These are phyloP conservation scores for Nannizzia gypsea DNA, from an alignment of 2,329 filamentous ascomycete species.

Conservation along the genomic window DNA sequence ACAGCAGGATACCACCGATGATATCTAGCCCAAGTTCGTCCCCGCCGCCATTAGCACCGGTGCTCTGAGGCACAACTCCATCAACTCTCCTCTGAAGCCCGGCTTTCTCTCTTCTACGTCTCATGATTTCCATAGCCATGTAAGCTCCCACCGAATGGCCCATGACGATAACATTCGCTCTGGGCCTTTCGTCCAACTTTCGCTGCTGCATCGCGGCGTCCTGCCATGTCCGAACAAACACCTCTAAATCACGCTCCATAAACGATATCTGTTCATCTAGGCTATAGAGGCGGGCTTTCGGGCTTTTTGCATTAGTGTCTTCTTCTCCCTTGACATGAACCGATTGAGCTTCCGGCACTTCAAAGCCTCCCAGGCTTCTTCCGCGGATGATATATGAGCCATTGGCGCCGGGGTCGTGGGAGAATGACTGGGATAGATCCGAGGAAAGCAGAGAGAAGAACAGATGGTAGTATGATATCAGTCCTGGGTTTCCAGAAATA, in stretches of 20 bases:
- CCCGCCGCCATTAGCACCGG: background rate
- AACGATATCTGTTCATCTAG: conserved; percentile 42
- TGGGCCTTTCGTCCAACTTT: conserved; percentile 10
- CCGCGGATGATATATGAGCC: conserved; percentile 22
- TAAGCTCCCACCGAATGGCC: conserved; percentile 67
- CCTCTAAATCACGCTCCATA: conserved; percentile 33
- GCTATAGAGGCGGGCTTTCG: conserved; percentile 20
- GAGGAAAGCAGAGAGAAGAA: conserved; percentile 30
- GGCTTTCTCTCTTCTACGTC: conserved; percentile 39
- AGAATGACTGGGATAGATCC: conserved; percentile 12
- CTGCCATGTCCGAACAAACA: conserved; percentile 23
- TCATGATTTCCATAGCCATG: conserved; percentile 56
- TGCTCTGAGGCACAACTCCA: background rate
- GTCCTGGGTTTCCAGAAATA: conserved; percentile 40
- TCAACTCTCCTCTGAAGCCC: background rate
- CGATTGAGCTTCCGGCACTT: conserved; percentile 14
- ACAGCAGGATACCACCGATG: conserved; percentile 51
- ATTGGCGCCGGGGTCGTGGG: background rate
- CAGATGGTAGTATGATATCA: conserved; percentile 39
- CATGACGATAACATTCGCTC: conserved; percentile 47
- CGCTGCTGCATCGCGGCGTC: conserved; percentile 8
- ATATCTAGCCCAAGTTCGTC: conserved; percentile 26
- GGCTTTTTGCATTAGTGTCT: background rate
- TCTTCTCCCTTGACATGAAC: background rate
- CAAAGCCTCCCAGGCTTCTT: conserved; percentile 27